Conservation (phyloP, 306 rosid genomes). For the Psophocarpus tetragonolobus region DNA sequence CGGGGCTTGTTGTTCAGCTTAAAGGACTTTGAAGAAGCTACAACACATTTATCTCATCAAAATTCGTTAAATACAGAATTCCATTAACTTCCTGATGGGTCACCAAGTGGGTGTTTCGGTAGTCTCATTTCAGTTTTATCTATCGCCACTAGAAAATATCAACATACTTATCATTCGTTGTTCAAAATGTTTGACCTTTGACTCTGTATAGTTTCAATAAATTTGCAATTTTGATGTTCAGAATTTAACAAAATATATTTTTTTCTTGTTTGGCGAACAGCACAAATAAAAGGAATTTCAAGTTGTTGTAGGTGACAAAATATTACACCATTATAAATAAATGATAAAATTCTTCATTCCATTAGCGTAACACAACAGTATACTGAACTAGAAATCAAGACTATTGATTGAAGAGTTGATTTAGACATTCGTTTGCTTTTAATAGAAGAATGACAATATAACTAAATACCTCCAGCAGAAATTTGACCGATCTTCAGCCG, state of each 20-base stretch:
- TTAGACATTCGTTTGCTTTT: neutral
- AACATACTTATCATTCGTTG: conserved; percentile 9
- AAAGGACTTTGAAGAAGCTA: conserved; percentile 68
- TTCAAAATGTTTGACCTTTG: conserved; percentile 21
- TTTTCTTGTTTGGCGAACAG: neutral
- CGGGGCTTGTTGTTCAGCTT: conserved; percentile 70
- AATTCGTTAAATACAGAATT: conserved; percentile 14
- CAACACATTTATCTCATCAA: conserved; percentile 16
- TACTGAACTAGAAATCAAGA: neutral
- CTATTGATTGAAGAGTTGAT: neutral
- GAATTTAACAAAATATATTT: conserved; percentile 22
- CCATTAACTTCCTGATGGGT: conserved; percentile 17
- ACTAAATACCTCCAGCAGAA: neutral
- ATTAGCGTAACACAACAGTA: neutral
- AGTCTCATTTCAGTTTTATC: conserved; percentile 9
- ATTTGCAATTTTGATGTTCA: conserved; percentile 41
- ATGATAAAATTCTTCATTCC: too few relatives aligned
- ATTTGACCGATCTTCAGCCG: neutral
- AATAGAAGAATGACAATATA: neutral
- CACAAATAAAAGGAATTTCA: conserved; percentile 9
- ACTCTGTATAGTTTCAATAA: neutral
- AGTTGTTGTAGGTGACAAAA: neutral
- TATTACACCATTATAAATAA: too few relatives aligned
- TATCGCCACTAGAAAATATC: neutral
- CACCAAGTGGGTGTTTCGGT: conserved; percentile 27